A percentile compares a stretch with the other conserved stretches of the same genome.
Conservation (phyloP, 164 flowering plant species). For the Echeveria elegans region DNA sequence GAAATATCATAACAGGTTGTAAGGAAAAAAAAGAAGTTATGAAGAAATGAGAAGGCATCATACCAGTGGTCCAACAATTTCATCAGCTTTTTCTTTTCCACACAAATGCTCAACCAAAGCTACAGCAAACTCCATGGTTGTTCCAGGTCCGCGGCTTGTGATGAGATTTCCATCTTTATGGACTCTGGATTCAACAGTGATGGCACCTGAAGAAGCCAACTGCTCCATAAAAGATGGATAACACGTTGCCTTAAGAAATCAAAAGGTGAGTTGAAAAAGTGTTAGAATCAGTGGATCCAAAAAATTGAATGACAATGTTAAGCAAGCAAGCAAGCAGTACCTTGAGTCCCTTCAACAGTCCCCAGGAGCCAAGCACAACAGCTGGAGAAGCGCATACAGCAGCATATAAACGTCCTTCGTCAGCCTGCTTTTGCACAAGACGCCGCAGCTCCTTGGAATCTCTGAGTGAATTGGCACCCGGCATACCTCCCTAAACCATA, state of each 20-base stretch:
- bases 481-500: conserved; percentile 70
- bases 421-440: conserved; percentile 65
- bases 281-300: background rate
- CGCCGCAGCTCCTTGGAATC: conserved; percentile 40
- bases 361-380: conserved; percentile 79
- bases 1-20: background rate
- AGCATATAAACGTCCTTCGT: conserved; percentile 60
- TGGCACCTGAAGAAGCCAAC: conserved; percentile 38
- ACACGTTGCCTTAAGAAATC: conserved; percentile 62
- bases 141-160: conserved; percentile 97
- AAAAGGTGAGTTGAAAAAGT: background rate
- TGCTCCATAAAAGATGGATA: conserved; percentile 82
- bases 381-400: conserved; percentile 95
- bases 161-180: conserved; percentile 61
- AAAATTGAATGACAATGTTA: background rate
- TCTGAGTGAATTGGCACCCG: conserved; percentile 58
- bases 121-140: conserved; percentile 74
- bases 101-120: conserved; percentile 64
- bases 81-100: conserved; percentile 81
- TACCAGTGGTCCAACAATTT: conserved; percentile 84
- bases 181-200: conserved; percentile 68
- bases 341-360: conserved; percentile 64
- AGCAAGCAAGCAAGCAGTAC: no score
- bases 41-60: background rate
- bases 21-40: background rate